Percentiles rank a stretch among this genome's conserved stretches.
Evolutionary conservation across 371 early-diverging fungal species (phyloP).

Genomic region (Zopfochytrium polystomum): DNA sequence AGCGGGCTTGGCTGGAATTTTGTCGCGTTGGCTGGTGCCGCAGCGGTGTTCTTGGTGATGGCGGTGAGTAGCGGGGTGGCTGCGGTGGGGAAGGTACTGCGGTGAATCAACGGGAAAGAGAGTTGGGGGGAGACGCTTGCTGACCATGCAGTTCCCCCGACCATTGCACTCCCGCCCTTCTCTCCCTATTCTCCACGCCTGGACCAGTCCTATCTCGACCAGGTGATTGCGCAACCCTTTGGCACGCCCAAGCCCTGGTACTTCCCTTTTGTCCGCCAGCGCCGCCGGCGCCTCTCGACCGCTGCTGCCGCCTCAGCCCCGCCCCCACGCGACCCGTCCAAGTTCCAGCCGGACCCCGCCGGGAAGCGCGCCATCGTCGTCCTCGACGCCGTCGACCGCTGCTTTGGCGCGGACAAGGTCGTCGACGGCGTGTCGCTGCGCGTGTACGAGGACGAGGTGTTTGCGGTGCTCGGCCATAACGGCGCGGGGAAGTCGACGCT

Average conservation of each 20-base stretch:
- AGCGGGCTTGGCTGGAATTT: conserved; percentile 18
- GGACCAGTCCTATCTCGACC: conserved; percentile 48
- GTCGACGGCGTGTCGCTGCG: conserved; percentile 59
- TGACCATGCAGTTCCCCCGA: neutral
- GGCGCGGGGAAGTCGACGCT: conserved; percentile 59
- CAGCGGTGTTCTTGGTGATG: neutral
- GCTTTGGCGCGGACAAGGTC: conserved; percentile 32
- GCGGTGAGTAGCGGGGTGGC: too few species aligned
- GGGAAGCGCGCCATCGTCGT: conserved; percentile 9
- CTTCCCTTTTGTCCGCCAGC: conserved; percentile 45
- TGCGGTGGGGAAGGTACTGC: too few species aligned
- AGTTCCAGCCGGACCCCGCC: conserved; percentile 33
- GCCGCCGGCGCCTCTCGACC: neutral
- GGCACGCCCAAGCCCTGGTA: conserved; percentile 60
- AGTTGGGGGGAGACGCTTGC: too few species aligned
- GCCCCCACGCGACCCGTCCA: conserved; percentile 9
- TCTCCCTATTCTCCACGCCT: neutral
- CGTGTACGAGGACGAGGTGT: conserved; percentile 54
- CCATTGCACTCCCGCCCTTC: neutral
- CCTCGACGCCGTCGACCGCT: conserved; percentile 2
- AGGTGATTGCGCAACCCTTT: conserved; percentile 58
- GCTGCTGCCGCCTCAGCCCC: neutral
- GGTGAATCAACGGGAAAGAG: too few species aligned
- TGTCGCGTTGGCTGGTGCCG: conserved; percentile 5
- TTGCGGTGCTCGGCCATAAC: conserved; percentile 61